Conservation (phyloP, 1,139 yeast species). For the Blastobotrys arbuscula region DNA sequence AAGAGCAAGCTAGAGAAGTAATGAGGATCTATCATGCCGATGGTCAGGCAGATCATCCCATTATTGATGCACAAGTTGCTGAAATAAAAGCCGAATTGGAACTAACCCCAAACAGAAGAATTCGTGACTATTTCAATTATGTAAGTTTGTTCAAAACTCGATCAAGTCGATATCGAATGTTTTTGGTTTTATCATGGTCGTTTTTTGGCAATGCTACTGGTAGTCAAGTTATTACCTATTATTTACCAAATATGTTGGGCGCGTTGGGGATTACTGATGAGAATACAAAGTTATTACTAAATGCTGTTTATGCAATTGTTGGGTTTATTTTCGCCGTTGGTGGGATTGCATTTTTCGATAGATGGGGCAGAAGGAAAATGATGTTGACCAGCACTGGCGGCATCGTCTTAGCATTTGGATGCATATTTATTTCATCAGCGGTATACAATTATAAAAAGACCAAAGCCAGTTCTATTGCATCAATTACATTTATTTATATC, state of each 20-base stretch:
- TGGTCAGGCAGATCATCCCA: slow-evolving; percentile 15
- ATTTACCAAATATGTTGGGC: slow-evolving; percentile 16
- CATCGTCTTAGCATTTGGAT: slow-evolving; percentile 16
- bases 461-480: slow-evolving; percentile 16
- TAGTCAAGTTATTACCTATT: slow-evolving; percentile 14
- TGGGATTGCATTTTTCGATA: slow-evolving; percentile 19
- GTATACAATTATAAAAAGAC: slow-evolving; percentile 12
- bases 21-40: slow-evolving; percentile 21
- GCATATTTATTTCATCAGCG: slow-evolving; percentile 18
- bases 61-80: slow-evolving; percentile 14
- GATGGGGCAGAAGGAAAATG: slow-evolving; percentile 21
- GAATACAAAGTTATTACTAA: slow-evolving; percentile 15
- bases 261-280: slow-evolving; percentile 13
- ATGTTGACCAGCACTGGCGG: slow-evolving; percentile 16
- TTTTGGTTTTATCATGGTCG: slow-evolving; percentile 15
- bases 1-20: slow-evolving; percentile 41
- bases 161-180: slow-evolving; percentile 15
- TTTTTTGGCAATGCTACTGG: slow-evolving; percentile 19
- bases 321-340: slow-evolving; percentile 17
- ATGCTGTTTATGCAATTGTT: slow-evolving; percentile 19
- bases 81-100: slow-evolving; percentile 16
- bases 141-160: slow-evolving; percentile 13
- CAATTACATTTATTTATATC: slow-evolving; percentile 35
- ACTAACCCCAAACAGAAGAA: slow-evolving; percentile 10
- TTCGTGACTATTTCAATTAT: slow-evolving; percentile 15